These are phyloP conservation scores for Atkinsonella hypoxylon DNA, from an alignment of 2,329 filamentous ascomycete genomes.

Conservation along the genomic window DNA sequence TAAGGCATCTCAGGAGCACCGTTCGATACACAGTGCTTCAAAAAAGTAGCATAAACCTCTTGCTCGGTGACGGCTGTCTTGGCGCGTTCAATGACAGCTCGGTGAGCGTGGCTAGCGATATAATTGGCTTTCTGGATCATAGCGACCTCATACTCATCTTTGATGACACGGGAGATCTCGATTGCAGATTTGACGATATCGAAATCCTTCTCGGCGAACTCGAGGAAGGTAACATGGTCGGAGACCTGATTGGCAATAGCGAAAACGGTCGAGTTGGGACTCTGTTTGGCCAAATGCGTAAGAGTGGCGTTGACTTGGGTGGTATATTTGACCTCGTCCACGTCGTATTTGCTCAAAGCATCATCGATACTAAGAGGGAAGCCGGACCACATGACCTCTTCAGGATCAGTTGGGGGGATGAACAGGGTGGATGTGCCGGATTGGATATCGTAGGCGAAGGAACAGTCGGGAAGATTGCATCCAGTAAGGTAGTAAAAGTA, in stretches of 20 bases:
- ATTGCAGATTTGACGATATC: constrained; percentile 47
- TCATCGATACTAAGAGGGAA: constrained; percentile 68
- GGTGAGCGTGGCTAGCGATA: constrained; percentile 57
- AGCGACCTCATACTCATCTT: constrained; percentile 64
- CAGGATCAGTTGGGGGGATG: constrained; percentile 80
- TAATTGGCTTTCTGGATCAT: constrained; percentile 61
- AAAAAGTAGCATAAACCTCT: constrained; percentile 71
- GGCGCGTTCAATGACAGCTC: constrained; percentile 47
- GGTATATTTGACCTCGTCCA: constrained; percentile 64
- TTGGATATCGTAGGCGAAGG: constrained; percentile 68
- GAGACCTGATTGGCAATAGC: constrained; percentile 71
- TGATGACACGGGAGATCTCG: constrained; percentile 56
- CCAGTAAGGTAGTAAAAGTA: constrained; percentile 94
- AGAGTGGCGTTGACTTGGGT: constrained; percentile 67
- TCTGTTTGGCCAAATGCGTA: constrained; percentile 33
- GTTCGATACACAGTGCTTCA: constrained; percentile 62
- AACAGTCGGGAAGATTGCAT: constrained; percentile 66
- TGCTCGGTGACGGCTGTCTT: constrained; percentile 60
- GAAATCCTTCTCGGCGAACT: constrained; percentile 54
- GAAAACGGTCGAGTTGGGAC: constrained; percentile 42
- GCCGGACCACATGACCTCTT: constrained; percentile 86
- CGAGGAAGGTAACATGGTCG: constrained; percentile 56
- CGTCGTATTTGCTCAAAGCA: constrained; percentile 64
- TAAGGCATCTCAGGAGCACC: constrained; percentile 80
- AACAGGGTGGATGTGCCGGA: constrained; percentile 69